Evolutionary conservation across 176 grass and related monocot genomes (phyloP).

Genomic region (Paspalum vaginatum): DNA sequence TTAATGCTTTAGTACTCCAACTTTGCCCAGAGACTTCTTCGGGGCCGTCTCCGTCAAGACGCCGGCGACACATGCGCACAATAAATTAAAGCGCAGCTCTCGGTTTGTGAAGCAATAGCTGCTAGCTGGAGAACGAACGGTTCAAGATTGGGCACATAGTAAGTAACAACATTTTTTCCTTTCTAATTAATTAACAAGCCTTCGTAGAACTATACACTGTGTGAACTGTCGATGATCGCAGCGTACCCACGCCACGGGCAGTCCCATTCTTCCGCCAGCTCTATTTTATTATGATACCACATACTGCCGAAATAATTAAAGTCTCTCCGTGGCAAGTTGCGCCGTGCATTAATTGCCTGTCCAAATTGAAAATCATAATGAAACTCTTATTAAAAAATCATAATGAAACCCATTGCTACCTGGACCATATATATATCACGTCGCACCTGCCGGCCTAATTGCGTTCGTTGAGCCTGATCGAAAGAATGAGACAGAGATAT

Average conservation of each 20-base stretch:
- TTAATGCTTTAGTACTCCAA: too few species aligned
- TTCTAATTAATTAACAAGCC: too few species aligned
- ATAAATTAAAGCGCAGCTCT: constrained; percentile 8
- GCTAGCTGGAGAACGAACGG: not conserved
- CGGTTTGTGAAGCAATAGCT: not conserved
- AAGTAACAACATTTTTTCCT: not conserved
- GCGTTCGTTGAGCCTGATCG: not conserved
- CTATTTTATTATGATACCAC: not conserved
- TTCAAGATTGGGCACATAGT: not conserved
- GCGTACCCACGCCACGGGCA: not conserved
- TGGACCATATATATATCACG: constrained; percentile 7
- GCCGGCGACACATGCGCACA: not conserved
- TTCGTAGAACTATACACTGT: not conserved
- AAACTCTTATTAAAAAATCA: constrained; percentile 6
- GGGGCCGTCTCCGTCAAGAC: not conserved
- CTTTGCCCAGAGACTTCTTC: not conserved
- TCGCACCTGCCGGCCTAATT: not conserved
- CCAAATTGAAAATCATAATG: not conserved
- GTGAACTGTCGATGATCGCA: too few species aligned
- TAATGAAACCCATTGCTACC: not conserved
- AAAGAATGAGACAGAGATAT: not conserved
- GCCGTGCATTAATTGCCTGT: not conserved
- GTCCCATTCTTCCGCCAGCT: not conserved
- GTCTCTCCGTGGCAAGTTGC: constrained; percentile 4
- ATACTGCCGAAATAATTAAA: not conserved